Evolutionary conservation across 306 rosid species (phyloP), one percentile per base, ranked within the genome.

Genomic region (Amphicarpaea edgeworthii): DNA sequence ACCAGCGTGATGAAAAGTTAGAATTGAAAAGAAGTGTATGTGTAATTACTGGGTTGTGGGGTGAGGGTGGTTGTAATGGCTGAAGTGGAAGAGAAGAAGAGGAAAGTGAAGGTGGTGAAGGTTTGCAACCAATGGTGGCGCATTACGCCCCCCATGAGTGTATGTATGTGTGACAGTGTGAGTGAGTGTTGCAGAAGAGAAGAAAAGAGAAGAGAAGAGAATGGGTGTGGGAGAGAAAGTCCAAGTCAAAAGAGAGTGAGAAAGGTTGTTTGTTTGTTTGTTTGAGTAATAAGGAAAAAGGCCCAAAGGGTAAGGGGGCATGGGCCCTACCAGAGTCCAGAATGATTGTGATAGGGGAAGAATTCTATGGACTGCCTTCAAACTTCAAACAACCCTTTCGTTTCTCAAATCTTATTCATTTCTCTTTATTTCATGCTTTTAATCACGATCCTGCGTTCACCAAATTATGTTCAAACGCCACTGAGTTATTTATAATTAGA

Each of bases 21-120:
- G 40, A 34, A 34, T 34, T 34, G 40, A 30, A 30, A 30, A 30
- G 40, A 34, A 34, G 9, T 34, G 9, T 8, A n/a, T 6, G 23
- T 14, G 46, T 0, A 24, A 82, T 86, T 87, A 87, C 92, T 83
- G 67, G 83, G 85, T 15, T 68, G 85, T 66, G 88, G 82, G 70
- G 86, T 8, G 63, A 85, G 85, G 60, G 62, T 42, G 7, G 81
- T n/a, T n/a, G n/a, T 30, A 65, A 74, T 53, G 59, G 88, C 76
- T 0, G 88, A 84, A 57, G 83, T 71, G 3, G 87, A 77, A 23
- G 83, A 83, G 53, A 93, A 79, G 9, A 90, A 24, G 83, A 94
- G 88, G 68, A 92, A 46, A 57, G 84, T 54, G 83, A 94, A 82
- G 75, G 83, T 79, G 19, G 89, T 68, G 65, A 91, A 79, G 42